Evolutionary conservation across 1,284 basidiomycete species (phyloP).

Genomic region (Naganishia liquefaciens): DNA sequence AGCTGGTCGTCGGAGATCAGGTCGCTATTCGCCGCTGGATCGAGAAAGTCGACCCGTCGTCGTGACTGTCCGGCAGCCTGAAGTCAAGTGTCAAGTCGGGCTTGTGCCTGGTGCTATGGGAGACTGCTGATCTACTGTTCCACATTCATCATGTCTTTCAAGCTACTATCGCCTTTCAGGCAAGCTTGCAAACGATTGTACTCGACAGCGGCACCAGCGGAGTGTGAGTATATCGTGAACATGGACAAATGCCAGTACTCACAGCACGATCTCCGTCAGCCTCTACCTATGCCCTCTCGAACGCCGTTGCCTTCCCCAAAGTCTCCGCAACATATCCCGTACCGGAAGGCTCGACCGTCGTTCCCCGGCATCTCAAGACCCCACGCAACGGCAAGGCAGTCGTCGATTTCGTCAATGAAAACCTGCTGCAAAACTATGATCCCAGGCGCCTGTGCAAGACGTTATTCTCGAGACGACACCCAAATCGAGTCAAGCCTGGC

Average conservation of each 20-base stretch:
- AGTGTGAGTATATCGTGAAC: not conserved
- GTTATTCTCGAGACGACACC: constrained; percentile 69
- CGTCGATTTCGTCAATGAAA: constrained; percentile 70
- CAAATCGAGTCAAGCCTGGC: constrained; percentile 69
- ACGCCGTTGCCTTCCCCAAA: constrained; percentile 62
- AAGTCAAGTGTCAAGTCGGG: too few species aligned
- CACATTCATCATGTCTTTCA: constrained; percentile 10
- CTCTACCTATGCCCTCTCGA: constrained; percentile 71
- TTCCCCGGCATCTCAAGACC: constrained; percentile 54
- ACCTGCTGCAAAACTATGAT: constrained; percentile 63
- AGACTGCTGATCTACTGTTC: too few species aligned
- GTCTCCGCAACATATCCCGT: constrained; percentile 56
- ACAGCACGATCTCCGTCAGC: not conserved
- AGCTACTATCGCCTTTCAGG: constrained; percentile 7
- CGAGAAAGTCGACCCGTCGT: too few species aligned
- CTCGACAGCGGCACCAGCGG: constrained; percentile 4
- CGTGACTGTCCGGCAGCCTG: too few species aligned
- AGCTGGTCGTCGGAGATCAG: not conserved
- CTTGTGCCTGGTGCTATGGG: too few species aligned
- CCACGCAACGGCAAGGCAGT: constrained; percentile 68
- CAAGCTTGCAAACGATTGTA: not conserved
- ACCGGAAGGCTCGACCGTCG: constrained; percentile 39
- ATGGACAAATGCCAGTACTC: not conserved
- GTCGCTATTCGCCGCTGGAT: too few species aligned
- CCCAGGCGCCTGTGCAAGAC: constrained; percentile 67